Evolutionary conservation across 768 basidiomycete genomes (phyloP), one percentile per base, ranked within the genome.

Genomic region (Candolleomyces aberdarensis): DNA sequence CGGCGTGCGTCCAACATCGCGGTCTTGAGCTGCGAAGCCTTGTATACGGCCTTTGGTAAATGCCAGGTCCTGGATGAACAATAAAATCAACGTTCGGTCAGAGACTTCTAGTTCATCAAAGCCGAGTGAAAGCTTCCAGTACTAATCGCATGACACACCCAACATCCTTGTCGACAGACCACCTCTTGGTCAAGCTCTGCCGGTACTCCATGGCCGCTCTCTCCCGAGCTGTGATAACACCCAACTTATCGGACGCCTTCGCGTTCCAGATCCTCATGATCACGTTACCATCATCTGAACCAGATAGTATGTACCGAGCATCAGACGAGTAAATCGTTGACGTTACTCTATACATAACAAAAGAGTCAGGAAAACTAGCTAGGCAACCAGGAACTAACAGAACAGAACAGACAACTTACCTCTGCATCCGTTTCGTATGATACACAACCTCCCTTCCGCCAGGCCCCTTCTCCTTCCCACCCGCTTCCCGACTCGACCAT

Each of bases 391-490:
- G 56, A 14, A 36, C 36, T 36, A 11, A 8, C 36, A 36, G 36
- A 36, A 36, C 36, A 26, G 26, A 26, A 26, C 20, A 13, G 51
- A 43, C 39, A 40, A 61, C 78, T 43, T 54, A 93, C 92, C 95
- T 85, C 74, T 98, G 97, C 97, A 99, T 99, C 49, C 97, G 91
- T 76, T 98, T 98, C 15, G 95, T 96, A 73, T 98, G 96, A 70
- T 98, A 99, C 7, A 95, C 89, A 71, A 98, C 46, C 81, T 84
- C 29, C 90, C 92, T 66, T 93, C 87, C 65, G 88, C 87, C 60
- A 31, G 60, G 60, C 6, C 60, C 60, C 32, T 61, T 61, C 51
- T 61, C 49, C 29, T 44, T 59, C 19, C 58, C 65, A 19, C 61
- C 63, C 14, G 62, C 65, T 51, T 66, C 65, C 29, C 63, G 63